A percentile compares a stretch with the other conserved stretches of the same genome.
Conservation (phyloP, 352 stramenopile species). For the Phytophthora litchii region DNA sequence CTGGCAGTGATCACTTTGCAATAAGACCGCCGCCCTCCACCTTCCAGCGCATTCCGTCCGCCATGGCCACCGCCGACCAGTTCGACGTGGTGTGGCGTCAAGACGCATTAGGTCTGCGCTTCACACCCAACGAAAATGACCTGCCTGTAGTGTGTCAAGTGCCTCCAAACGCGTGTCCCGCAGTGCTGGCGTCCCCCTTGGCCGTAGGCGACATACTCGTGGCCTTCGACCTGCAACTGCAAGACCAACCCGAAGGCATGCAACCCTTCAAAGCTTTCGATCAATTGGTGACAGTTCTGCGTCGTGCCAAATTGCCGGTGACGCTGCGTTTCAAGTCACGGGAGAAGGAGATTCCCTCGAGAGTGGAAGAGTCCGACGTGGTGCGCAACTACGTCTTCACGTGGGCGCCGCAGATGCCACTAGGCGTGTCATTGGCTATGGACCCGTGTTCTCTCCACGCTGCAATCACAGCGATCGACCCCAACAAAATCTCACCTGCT, state of each 20-base stretch:
- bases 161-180: conserved; percentile 47
- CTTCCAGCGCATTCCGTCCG: background rate
- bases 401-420: conserved; percentile 50
- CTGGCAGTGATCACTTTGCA: conserved; percentile 22
- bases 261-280: conserved; percentile 49
- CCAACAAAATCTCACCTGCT: conserved; percentile 58
- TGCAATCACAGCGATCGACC: conserved; percentile 68
- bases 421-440: conserved; percentile 81
- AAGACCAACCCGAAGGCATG: conserved; percentile 32
- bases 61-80: conserved; percentile 7
- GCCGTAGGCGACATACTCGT: conserved; percentile 72
- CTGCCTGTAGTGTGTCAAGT: conserved; percentile 77
- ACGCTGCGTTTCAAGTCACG: conserved; percentile 71
- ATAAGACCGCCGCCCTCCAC: conserved; percentile 14
- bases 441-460: conserved; percentile 78
- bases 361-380: conserved; percentile 47
- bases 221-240: conserved; percentile 50
- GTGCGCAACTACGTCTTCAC: conserved; percentile 56
- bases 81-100: conserved; percentile 74
- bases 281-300: conserved; percentile 59
- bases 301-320: conserved; percentile 56
- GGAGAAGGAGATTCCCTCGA: conserved; percentile 46
- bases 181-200: conserved; percentile 53
- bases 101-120: conserved; percentile 63
- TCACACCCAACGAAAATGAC: conserved; percentile 75